These are phyloP conservation scores for Royoungia palumana DNA, from an alignment of 768 basidiomycete genomes.

Conservation along the genomic window DNA sequence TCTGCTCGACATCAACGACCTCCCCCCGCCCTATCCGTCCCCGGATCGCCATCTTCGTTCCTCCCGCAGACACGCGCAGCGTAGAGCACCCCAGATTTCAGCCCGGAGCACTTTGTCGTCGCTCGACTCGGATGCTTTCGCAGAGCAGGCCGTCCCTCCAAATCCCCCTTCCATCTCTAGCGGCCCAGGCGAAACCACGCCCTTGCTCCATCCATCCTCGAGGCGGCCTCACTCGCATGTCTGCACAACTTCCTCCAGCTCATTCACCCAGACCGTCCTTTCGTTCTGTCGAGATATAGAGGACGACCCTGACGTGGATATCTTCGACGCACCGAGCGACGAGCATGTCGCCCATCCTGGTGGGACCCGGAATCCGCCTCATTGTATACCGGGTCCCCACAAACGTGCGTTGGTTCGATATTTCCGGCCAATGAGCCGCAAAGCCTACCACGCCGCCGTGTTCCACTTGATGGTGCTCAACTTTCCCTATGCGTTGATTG, in stretches of 20 bases:
- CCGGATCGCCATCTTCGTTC: conserved; percentile 40
- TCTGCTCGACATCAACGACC: conserved; percentile 39
- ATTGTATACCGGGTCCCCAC: neutral
- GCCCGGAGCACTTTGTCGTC: conserved; percentile 31
- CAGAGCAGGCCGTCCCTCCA: conserved; percentile 27
- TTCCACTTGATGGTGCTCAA: conserved; percentile 72
- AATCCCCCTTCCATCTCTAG: conserved; percentile 22
- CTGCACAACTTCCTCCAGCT: conserved; percentile 47
- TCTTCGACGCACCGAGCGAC: conserved; percentile 17
- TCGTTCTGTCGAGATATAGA: conserved; percentile 63
- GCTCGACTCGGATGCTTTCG: conserved; percentile 34
- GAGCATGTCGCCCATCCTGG: conserved; percentile 22
- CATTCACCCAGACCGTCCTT: conserved; percentile 63
- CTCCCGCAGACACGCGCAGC: conserved; percentile 29
- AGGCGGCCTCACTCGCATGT: conserved; percentile 53
- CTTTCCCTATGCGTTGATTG: conserved; percentile 73
- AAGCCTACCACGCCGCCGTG: conserved; percentile 60
- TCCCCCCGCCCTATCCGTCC: conserved; percentile 71
- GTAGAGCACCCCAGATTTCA: conserved; percentile 28
- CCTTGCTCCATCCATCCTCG: conserved; percentile 38
- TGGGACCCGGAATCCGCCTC: neutral
- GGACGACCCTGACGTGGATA: conserved; percentile 39
- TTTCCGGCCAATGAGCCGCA: conserved; percentile 56
- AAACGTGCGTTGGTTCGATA: conserved; percentile 49
- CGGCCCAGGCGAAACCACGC: conserved; percentile 46